Evolutionary conservation across 805 yeast genomes (phyloP).

Genomic region (Candida ponderosae): DNA sequence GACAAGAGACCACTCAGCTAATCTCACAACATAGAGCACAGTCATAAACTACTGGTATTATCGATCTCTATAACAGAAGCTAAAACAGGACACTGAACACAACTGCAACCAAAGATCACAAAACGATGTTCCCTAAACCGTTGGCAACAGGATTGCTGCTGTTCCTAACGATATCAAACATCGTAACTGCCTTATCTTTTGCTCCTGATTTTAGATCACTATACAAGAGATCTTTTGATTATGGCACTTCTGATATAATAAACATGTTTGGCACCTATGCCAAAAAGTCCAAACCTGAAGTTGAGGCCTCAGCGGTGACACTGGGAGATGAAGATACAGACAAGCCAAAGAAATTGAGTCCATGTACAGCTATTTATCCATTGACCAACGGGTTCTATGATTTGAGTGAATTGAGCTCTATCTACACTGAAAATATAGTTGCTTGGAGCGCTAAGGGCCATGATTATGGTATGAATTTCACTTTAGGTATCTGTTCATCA

Average conservation of each 20-base stretch:
- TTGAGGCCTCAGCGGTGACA: too few relatives aligned
- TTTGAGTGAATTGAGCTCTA: constrained; percentile 21
- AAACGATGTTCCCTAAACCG: too few relatives aligned
- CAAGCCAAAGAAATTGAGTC: constrained; percentile 14
- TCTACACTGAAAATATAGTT: constrained; percentile 14
- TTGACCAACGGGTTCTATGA: constrained; percentile 31
- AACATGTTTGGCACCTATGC: background rate
- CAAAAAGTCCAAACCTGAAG: too few relatives aligned
- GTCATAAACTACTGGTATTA: too few relatives aligned
- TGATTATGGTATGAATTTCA: constrained; percentile 66
- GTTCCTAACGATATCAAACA: background rate
- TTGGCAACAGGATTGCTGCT: too few relatives aligned
- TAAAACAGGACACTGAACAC: too few relatives aligned
- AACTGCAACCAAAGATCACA: too few relatives aligned
- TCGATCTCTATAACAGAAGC: too few relatives aligned
- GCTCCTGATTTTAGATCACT: background rate
- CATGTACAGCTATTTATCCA: constrained; percentile 37
- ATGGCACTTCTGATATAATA: constrained; percentile 13
- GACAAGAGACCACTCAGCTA: too few relatives aligned
- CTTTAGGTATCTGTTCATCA: constrained; percentile 64
- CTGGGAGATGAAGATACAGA: constrained; percentile 7
- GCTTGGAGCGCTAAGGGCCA: constrained; percentile 68
- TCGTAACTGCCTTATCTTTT: background rate
- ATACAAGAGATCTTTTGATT: constrained; percentile 9
- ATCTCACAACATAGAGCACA: too few relatives aligned